A percentile compares a stretch with the other conserved stretches of the same genome.
Evolutionary conservation across 1,284 basidiomycete genomes (phyloP).

Genomic region (Ceratobasidium sp.): DNA sequence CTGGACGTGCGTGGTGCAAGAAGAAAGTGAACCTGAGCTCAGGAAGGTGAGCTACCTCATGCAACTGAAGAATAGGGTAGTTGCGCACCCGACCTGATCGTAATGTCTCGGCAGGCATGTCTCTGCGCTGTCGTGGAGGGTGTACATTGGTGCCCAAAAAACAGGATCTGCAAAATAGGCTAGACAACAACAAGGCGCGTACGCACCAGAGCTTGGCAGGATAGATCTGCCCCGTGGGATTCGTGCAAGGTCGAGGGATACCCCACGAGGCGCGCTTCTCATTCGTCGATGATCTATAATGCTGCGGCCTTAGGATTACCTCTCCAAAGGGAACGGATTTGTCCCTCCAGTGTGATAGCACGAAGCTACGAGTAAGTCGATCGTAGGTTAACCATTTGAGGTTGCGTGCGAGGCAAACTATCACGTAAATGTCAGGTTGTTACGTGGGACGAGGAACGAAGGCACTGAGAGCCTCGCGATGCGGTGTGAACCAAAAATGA

Average conservation of each 20-base stretch:
- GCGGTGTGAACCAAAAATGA: background rate
- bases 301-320: background rate
- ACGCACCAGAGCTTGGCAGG: background rate
- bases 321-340: background rate
- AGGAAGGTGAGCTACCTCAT: background rate
- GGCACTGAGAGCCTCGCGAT: conserved; percentile 10
- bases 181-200: background rate
- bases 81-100: background rate
- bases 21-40: background rate
- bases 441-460: conserved; percentile 10
- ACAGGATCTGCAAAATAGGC: background rate
- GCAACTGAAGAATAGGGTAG: background rate
- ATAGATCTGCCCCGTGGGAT: background rate
- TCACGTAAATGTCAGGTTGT: conserved; percentile 17
- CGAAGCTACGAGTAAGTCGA: background rate
- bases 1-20: background rate
- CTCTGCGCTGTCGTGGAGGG: background rate
- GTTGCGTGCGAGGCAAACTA: background rate
- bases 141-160: conserved; percentile 4
- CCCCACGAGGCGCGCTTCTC: conserved; percentile 7
- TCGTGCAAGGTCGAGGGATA: background rate
- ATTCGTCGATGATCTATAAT: conserved; percentile 2
- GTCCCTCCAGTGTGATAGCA: background rate
- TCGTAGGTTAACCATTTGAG: background rate
- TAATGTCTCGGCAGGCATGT: background rate